phyloP scores from a whole-genome alignment of 2,329 filamentous ascomycete species.

The Apiospora rasikravindrae region DNA sequence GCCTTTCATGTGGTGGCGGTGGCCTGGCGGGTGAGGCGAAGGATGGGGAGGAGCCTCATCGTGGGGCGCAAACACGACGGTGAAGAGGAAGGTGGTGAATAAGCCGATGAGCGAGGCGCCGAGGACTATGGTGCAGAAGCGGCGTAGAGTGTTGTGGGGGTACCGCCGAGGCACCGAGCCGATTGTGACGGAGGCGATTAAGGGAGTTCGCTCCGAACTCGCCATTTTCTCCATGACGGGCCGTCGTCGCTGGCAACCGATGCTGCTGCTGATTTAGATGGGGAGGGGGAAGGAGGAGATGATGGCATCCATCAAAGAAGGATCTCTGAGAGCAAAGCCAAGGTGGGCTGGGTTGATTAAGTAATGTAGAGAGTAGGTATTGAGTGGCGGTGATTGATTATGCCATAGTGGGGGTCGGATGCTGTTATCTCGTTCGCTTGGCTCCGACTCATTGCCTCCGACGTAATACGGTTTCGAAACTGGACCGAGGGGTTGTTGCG shows the following conservation, averaged over 20 bases:
- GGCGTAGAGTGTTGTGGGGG: conserved; percentile 64
- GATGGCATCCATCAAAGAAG: neutral
- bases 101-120: conserved; percentile 60
- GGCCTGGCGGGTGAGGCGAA: conserved; percentile 29
- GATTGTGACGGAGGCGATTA: conserved; percentile 68
- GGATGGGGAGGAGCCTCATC: conserved; percentile 33
- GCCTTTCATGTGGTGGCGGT: conserved; percentile 40
- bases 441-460: conserved; percentile 6
- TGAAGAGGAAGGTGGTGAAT: conserved; percentile 52
- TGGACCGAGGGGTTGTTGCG: neutral
- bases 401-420: conserved; percentile 14
- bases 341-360: neutral
- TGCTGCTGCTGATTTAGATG: neutral
- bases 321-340: neutral
- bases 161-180: conserved; percentile 59
- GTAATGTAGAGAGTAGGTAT: neutral
- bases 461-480: conserved; percentile 12
- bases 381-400: neutral
- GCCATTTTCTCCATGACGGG: conserved; percentile 38
- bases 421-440: conserved; percentile 9
- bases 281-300: neutral
- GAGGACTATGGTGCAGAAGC: conserved; percentile 68
- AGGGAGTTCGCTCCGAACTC: conserved; percentile 64
- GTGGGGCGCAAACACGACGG: conserved; percentile 37
- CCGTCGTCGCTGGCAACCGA: conserved; percentile 8